Conservation (phyloP, 768 basidiomycete species). For the Boletus vermiculosoides region DNA sequence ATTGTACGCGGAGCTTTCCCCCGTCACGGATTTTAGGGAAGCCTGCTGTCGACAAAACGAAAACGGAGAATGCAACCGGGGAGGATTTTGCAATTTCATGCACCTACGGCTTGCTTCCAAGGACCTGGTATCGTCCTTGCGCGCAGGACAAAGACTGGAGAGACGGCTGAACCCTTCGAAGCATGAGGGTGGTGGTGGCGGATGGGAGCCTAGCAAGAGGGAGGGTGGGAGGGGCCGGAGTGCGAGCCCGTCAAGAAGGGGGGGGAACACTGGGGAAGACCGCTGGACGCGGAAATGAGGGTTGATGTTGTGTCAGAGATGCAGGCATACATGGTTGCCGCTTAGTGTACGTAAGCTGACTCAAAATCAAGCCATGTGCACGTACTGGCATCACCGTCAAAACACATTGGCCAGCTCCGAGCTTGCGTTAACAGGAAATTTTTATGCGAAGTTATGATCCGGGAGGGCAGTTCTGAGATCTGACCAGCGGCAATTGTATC, state of each 20-base stretch:
- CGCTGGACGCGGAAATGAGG: constrained; percentile 66
- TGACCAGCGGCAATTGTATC: neutral
- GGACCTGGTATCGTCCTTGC: constrained; percentile 74
- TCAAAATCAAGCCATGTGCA: neutral
- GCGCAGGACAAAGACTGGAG: constrained; percentile 81
- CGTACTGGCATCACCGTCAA: neutral
- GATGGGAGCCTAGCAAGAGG: constrained; percentile 80
- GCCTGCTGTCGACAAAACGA: constrained; percentile 99
- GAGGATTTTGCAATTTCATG: constrained; percentile 99
- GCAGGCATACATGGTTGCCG: neutral
- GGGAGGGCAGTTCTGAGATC: neutral
- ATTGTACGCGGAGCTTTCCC: constrained; percentile 94
- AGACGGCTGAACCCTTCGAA: constrained; percentile 70
- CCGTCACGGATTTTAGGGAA: constrained; percentile 98
- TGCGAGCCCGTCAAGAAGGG: constrained; percentile 66
- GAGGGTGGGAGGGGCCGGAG: constrained; percentile 67
- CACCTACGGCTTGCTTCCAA: constrained; percentile 87
- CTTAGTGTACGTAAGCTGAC: neutral
- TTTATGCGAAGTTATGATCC: neutral
- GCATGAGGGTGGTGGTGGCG: constrained; percentile 63
- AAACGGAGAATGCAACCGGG: constrained; percentile 96
- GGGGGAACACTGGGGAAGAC: constrained; percentile 69
- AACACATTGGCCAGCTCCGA: neutral
- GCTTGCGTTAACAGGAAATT: neutral
- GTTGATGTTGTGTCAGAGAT: neutral